Evolutionary conservation across 2,329 filamentous ascomycete genomes (phyloP), one percentile per base, ranked within the genome.

Genomic region (Colletotrichum sp.): DNA sequence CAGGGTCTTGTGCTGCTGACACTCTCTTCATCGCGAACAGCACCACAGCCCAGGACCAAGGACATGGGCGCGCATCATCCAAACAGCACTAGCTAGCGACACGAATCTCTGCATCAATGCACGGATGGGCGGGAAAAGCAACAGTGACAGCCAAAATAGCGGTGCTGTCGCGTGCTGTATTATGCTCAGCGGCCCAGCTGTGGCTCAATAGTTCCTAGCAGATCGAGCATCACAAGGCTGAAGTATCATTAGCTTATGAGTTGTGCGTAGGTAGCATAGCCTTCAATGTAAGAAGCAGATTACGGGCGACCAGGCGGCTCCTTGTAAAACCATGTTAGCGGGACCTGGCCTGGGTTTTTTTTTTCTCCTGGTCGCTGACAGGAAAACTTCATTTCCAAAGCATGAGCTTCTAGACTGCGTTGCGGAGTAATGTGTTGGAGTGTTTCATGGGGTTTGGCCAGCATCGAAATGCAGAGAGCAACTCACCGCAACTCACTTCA

Each of bases 361-460:
- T 48, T 52, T 13, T 63, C 30, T 48, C 44, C 39, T 36, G 39
- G 57, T 64, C 67, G 69, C 32, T 72, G 39, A 68, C 64, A 34
- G 64, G 27, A 48, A 65, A 65, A 30, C 55, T 64, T 75, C 73
- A 75, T 75, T 75, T 75, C 73, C 73, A 75, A 68, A 68, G 73
- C 73, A 75, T 75, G 64, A 75, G 69, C 34, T 22, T 64, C 57
- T 19, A 65, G 57, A 61, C 32, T 30, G 25, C 16, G 44, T 59
- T 73, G 69, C 73, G 73, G 69, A 75, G 70, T 64, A 68, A 44
- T 30, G 34, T 30, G 16, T 27, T 48, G 57, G 64, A 52, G 30
- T 28, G 52, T 44, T 8, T 52, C 57, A 48, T 64, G 68, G 39
- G 57, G n/a, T 13, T 48, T 64, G 32, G 28, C 64, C 70, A 30